phyloP scores from a whole-genome alignment of 2,329 filamentous ascomycete species.

The Nemania sp. region DNA sequence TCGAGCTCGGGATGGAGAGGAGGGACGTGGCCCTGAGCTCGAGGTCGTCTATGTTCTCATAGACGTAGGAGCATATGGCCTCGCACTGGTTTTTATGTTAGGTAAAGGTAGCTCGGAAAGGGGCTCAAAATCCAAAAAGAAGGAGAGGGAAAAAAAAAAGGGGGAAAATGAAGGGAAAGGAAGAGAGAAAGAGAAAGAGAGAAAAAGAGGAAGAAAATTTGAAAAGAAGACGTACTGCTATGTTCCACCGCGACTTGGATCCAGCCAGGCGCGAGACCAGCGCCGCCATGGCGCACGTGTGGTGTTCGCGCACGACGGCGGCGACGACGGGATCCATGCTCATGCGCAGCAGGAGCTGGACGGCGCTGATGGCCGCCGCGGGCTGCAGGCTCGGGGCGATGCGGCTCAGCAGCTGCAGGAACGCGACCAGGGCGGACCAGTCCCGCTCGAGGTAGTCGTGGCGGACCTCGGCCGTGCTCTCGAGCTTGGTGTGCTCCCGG shows the following conservation, averaged over 20 bases:
- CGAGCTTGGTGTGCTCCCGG: conserved; percentile 35
- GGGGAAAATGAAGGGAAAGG: too few species aligned
- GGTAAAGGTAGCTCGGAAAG: too few species aligned
- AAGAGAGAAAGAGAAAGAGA: too few species aligned
- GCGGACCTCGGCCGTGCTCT: conserved; percentile 35
- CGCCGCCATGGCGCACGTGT: conserved; percentile 45
- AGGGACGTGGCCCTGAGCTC: conserved; percentile 63
- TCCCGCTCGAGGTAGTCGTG: conserved; percentile 45
- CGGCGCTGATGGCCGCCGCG: conserved; percentile 45
- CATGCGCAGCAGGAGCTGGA: conserved; percentile 57
- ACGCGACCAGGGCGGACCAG: conserved; percentile 51
- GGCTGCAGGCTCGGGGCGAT: conserved; percentile 45
- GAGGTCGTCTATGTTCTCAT: conserved; percentile 51
- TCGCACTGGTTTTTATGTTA: conserved; percentile 49
- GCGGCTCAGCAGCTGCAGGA: conserved; percentile 49
- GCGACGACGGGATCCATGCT: conserved; percentile 56
- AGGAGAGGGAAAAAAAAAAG: too few species aligned
- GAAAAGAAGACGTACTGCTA: conserved; percentile 46
- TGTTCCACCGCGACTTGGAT: conserved; percentile 44
- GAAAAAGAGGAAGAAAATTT: neutral
- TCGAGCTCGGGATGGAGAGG: conserved; percentile 60
- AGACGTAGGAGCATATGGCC: conserved; percentile 53
- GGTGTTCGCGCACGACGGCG: conserved; percentile 34
- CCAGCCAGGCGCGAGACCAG: conserved; percentile 50
- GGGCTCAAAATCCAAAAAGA: too few species aligned